Conservation (phyloP, 768 basidiomycete genomes). For the Tylopilus subfusipes region DNA sequence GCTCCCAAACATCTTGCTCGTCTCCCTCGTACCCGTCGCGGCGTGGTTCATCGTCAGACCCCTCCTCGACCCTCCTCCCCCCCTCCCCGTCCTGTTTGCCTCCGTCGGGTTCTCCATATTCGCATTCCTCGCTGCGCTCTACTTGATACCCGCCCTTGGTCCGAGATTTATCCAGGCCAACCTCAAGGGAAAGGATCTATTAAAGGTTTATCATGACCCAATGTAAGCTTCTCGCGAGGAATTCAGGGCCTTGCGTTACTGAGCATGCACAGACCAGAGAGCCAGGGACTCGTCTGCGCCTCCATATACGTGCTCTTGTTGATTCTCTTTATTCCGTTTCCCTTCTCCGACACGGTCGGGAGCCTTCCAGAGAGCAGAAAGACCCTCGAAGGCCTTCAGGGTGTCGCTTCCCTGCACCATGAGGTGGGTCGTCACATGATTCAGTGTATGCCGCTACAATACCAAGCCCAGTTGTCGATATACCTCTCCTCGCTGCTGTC, state of each 20-base stretch:
- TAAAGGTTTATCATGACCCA: conserved; percentile 73
- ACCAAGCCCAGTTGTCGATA: conserved; percentile 63
- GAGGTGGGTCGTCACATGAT: conserved; percentile 49
- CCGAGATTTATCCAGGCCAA: conserved; percentile 77
- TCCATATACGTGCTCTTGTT: conserved; percentile 82
- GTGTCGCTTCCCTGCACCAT: conserved; percentile 63
- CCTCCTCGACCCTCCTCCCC: conserved; percentile 63
- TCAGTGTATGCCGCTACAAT: neutral
- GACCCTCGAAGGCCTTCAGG: conserved; percentile 42
- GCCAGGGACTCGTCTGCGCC: conserved; percentile 87
- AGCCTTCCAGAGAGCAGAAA: conserved; percentile 42
- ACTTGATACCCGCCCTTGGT: conserved; percentile 80
- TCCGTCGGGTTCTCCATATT: conserved; percentile 82
- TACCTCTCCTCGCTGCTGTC: conserved; percentile 94
- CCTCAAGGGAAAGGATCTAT: conserved; percentile 80
- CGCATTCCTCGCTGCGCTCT: conserved; percentile 72
- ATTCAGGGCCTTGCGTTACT: neutral
- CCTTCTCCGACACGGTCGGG: conserved; percentile 73
- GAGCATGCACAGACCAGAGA: conserved; percentile 75
- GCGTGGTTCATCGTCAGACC: conserved; percentile 73
- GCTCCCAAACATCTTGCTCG: conserved; percentile 48
- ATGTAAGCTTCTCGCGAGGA: conserved; percentile 47
- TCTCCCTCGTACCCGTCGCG: conserved; percentile 63
- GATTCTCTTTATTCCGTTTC: conserved; percentile 93
- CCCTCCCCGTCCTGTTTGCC: conserved; percentile 69